Evolutionary conservation across 306 rosid genomes (phyloP), one percentile per base, ranked within the genome.

Genomic region (Argentina anserina): DNA sequence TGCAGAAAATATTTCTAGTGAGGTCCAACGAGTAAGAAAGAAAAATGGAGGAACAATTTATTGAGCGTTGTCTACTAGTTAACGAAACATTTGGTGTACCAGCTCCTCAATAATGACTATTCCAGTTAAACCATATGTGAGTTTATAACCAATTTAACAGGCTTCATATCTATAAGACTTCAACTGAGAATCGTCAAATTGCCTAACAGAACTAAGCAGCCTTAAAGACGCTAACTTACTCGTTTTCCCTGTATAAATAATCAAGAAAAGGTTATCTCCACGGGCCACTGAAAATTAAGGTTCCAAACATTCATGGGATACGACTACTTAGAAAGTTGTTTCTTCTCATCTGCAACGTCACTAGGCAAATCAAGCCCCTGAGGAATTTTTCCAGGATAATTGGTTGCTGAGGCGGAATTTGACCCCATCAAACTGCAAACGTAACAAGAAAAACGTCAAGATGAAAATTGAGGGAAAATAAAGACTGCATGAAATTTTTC

Each of bases 341-440:
- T 84, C 74, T 93, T 87, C 75, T 83, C 84, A 25, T 72, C 84
- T 17, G 86, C 96, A 79, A 71, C 70, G 26, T 89, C 94, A 69
- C 91, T 90, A 0, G 96, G 94, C 82, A 86, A 94, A 73, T 93
- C 97, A 69, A 77, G 88, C 21, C 96, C 97, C 3, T 2, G 6
- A 5, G 96, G 96, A 68, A 85, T 80, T 78, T 85, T 89, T 56
- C 92, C 97, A 21, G 95, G 88, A 83, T 76, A 89, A 76, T 94
- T 85, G 7, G 95, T 94, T 3, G 77, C 72, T 17, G 97, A 81
- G 76, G 97, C 77, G 69, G 73, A 70, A 80, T 81, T 86, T 28
- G 92, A 85, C 8, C 97, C 90, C 21, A 71, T 64, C 90, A 81
- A 58, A 79, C 98, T 94, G 90, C 83, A 75, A 14, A 66, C 17